Evolutionary conservation across 495 filamentous ascomycete genomes (phyloP).

Genomic region (Cenococcum geophilum): DNA sequence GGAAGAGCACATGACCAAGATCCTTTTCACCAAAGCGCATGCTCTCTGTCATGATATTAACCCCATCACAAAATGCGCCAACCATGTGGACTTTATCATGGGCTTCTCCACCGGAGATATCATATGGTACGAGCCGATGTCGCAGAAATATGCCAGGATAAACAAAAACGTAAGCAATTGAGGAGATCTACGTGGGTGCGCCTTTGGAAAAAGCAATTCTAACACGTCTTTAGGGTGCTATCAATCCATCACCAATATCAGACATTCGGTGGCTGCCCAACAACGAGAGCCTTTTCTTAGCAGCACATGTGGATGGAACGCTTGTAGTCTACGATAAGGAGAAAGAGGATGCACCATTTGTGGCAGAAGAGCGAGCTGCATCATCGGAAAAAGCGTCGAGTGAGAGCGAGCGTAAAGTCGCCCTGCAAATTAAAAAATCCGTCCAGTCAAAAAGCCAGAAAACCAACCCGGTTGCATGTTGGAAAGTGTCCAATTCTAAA

Average conservation of each 20-base stretch:
- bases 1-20: constrained; percentile 86
- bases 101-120: constrained; percentile 94
- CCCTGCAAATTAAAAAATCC: constrained; percentile 67
- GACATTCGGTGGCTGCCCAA: constrained; percentile 89
- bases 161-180: constrained; percentile 72
- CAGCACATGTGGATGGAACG: constrained; percentile 88
- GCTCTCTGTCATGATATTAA: constrained; percentile 95
- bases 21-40: constrained; percentile 92
- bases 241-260: constrained; percentile 77
- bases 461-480: constrained; percentile 81
- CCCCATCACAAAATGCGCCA: constrained; percentile 64
- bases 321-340: constrained; percentile 97
- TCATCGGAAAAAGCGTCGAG: constrained; percentile 4
- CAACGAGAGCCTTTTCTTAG: constrained; percentile 89
- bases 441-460: constrained; percentile 91
- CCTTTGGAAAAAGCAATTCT: neutral
- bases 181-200: neutral
- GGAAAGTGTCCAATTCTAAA: constrained; percentile 82
- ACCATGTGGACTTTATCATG: constrained; percentile 86
- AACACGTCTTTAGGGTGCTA: constrained; percentile 55
- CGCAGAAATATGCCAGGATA: constrained; percentile 88
- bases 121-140: constrained; percentile 97
- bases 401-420: constrained; percentile 32
- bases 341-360: constrained; percentile 83
- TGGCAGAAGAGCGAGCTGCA: constrained; percentile 44